Evolutionary conservation across 140 eudicot genomes (phyloP).

Genomic region (Oenanthe javanica): DNA sequence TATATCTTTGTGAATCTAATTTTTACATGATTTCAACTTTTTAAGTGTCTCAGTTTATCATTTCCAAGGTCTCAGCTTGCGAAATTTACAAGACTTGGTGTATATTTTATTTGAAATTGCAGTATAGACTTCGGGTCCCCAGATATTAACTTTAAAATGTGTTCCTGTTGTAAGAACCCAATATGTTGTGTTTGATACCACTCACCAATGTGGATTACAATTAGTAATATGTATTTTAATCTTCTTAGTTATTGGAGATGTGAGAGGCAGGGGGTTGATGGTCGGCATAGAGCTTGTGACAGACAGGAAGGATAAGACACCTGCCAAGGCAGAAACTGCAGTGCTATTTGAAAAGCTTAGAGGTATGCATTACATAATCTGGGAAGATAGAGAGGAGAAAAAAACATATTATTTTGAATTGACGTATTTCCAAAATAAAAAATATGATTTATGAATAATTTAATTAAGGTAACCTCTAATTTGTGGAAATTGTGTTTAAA

Average conservation of each 20-base stretch:
- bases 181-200: not conserved
- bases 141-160: not conserved
- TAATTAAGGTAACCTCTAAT: not conserved
- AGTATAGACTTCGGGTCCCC: not conserved
- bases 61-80: no score
- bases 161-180: not conserved
- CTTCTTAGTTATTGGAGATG: slow-evolving; percentile 76
- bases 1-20: not conserved
- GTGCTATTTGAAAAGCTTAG: slow-evolving; percentile 77
- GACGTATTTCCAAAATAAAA: not conserved
- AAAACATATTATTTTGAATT: not conserved
- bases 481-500: not conserved
- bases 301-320: slow-evolving; percentile 75
- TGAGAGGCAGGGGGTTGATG: slow-evolving; percentile 97
- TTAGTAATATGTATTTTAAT: not conserved
- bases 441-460: not conserved
- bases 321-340: slow-evolving; percentile 94
- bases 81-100: not conserved
- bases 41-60: not conserved
- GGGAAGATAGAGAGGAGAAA: not conserved
- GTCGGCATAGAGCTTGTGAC: slow-evolving; percentile 95
- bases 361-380: slow-evolving; percentile 33
- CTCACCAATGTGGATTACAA: not conserved
- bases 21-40: not conserved
- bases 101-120: not conserved